Conservation (phyloP, 2,329 filamentous ascomycete species). For the Myriosclerotinia scirpicola region DNA sequence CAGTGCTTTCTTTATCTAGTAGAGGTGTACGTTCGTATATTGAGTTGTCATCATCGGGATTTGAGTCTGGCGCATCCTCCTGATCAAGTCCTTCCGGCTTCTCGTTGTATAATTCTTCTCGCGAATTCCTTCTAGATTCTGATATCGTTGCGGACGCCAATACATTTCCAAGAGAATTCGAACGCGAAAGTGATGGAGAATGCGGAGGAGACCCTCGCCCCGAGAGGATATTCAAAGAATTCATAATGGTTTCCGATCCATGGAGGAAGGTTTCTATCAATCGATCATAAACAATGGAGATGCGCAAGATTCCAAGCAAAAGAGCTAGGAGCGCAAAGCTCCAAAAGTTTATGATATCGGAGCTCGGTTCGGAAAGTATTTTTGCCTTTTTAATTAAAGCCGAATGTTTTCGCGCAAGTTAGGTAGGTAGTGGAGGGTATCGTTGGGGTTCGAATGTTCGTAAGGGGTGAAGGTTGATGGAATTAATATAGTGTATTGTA, state of each 20-base stretch:
- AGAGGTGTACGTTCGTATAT: conserved; percentile 70
- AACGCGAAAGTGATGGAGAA: conserved; percentile 56
- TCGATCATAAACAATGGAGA: conserved; percentile 20
- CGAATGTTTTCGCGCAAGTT: neutral
- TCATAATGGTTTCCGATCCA: conserved; percentile 73
- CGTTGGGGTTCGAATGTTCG: neutral
- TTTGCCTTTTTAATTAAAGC: conserved; percentile 5
- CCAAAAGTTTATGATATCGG: conserved; percentile 16
- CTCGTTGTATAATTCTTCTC: conserved; percentile 44
- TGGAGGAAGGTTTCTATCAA: conserved; percentile 34
- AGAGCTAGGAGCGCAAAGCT: conserved; percentile 21
- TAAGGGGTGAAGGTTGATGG: neutral
- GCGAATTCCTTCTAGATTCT: conserved; percentile 39
- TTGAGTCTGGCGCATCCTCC: conserved; percentile 44
- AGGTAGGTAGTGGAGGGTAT: neutral
- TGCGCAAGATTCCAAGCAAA: conserved; percentile 9
- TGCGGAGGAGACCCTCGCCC: conserved; percentile 70
- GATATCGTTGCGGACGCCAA: conserved; percentile 32
- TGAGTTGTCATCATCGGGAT: conserved; percentile 31
- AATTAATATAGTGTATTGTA: conserved; percentile 9
- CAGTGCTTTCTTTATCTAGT: conserved; percentile 46
- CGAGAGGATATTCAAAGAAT: conserved; percentile 93
- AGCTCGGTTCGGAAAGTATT: conserved; percentile 11
- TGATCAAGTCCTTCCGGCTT: conserved; percentile 40
- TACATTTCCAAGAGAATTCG: conserved; percentile 56